phyloP scores from a whole-genome alignment of 164 flowering plant species.

The Macadamia tetraphylla region DNA sequence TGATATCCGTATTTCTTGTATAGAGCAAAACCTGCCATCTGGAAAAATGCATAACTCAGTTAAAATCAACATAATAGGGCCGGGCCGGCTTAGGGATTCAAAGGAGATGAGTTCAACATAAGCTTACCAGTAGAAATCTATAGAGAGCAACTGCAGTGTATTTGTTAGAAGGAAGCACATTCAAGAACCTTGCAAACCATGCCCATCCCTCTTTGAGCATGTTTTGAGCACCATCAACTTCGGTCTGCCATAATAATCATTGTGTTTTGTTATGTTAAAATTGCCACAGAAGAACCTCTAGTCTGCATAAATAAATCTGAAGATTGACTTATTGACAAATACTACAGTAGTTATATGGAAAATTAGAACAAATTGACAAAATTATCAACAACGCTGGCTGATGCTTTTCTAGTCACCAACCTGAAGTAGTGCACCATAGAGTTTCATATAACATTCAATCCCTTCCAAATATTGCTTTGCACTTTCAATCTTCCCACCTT shows the following conservation, averaged over 20 bases:
- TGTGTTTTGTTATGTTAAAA: background rate
- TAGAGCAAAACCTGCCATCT: constrained; percentile 86
- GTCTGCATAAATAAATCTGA: background rate
- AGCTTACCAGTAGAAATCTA: constrained; percentile 69
- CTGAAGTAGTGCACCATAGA: constrained; percentile 88
- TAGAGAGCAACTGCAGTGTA: constrained; percentile 67
- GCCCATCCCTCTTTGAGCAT: constrained; percentile 80
- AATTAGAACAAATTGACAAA: background rate
- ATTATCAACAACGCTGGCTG: background rate
- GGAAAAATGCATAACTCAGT: constrained; percentile 10
- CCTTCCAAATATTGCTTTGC: constrained; percentile 43
- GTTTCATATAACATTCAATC: constrained; percentile 52
- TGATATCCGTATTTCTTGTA: constrained; percentile 56
- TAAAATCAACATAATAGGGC: background rate
- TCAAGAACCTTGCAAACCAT: constrained; percentile 88
- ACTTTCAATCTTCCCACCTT: constrained; percentile 64
- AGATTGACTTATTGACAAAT: background rate
- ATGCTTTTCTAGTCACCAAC: constrained; percentile 23
- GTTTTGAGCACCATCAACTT: constrained; percentile 47
- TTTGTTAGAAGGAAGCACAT: constrained; percentile 57
- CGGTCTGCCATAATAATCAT: constrained; percentile 49
- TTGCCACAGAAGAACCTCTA: background rate
- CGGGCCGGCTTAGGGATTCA: background rate
- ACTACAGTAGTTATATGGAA: background rate
- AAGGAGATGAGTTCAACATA: background rate